Percentiles rank a stretch among this genome's conserved stretches.
Conservation (phyloP, 1,139 yeast species). For the Hemisphaericaspora xylanilytica region DNA sequence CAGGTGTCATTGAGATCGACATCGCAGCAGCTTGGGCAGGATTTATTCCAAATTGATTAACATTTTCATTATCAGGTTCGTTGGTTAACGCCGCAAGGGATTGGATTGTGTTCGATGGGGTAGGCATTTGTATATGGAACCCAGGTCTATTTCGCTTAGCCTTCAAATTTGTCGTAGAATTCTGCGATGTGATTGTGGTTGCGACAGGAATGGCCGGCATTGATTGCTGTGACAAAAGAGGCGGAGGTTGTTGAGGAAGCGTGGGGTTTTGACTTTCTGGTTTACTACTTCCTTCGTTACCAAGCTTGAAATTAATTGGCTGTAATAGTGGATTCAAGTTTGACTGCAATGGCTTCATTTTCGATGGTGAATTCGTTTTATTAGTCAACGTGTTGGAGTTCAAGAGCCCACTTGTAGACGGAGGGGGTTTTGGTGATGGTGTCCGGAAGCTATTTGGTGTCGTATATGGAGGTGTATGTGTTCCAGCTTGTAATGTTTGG, state of each 20-base stretch:
- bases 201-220: constrained; percentile 15
- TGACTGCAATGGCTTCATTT: constrained; percentile 55
- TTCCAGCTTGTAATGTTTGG: constrained; percentile 15
- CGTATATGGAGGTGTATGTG: constrained; percentile 41
- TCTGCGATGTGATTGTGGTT: constrained; percentile 4
- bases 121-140: constrained; percentile 49
- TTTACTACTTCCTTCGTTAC: neutral
- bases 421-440: constrained; percentile 45
- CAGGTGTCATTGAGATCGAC: constrained; percentile 75
- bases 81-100: constrained; percentile 38
- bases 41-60: constrained; percentile 66
- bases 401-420: constrained; percentile 23
- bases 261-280: constrained; percentile 3
- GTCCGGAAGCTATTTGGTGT: constrained; percentile 23
- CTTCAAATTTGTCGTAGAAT: constrained; percentile 7
- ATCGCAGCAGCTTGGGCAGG: constrained; percentile 48
- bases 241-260: constrained; percentile 14
- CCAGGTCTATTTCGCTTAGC: constrained; percentile 35
- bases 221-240: constrained; percentile 13
- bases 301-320: constrained; percentile 53
- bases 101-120: constrained; percentile 37
- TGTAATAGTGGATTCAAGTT: constrained; percentile 52
- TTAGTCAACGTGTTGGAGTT: constrained; percentile 17
- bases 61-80: constrained; percentile 32
- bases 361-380: constrained; percentile 43